Evolutionary conservation across 176 grass and related monocot genomes (phyloP).

Genomic region (Carex scoparia): DNA sequence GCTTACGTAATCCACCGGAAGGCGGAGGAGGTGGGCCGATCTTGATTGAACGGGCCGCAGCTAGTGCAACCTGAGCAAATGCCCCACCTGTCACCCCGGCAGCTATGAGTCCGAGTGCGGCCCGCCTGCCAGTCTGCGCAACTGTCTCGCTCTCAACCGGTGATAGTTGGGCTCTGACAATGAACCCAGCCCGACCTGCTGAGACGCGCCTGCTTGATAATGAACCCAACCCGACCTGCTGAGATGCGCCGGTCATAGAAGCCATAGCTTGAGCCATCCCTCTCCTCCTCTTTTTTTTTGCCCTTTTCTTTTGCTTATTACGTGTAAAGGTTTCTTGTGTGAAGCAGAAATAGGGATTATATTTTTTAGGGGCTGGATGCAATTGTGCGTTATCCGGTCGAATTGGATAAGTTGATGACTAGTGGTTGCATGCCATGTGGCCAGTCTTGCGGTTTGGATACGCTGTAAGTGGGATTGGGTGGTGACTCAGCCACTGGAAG

Average conservation of each 20-base stretch:
- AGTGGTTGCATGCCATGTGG: conserved; percentile 37
- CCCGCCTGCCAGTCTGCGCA: conserved; percentile 45
- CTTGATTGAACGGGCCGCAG: conserved; percentile 34
- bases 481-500: conserved; percentile 8
- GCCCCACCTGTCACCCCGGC: conserved; percentile 41
- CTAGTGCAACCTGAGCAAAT: conserved; percentile 49
- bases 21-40: conserved; percentile 33
- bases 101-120: conserved; percentile 66
- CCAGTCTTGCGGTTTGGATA: conserved; percentile 3
- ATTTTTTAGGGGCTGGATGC: conserved; percentile 37
- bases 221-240: conserved; percentile 25
- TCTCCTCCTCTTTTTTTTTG: neutral
- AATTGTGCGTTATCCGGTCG: conserved; percentile 43
- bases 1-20: conserved; percentile 88
- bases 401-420: conserved; percentile 55
- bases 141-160: conserved; percentile 37
- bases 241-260: conserved; percentile 66
- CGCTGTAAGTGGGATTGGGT: conserved; percentile 33
- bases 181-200: conserved; percentile 26
- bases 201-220: conserved; percentile 23
- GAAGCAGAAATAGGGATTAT: conserved; percentile 24
- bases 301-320: neutral
- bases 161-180: conserved; percentile 40
- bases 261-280: conserved; percentile 89
- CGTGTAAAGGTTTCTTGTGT: conserved; percentile 2